Evolutionary conservation across 1,139 yeast species (phyloP).

Genomic region (Citeromyces hawaiiensis): DNA sequence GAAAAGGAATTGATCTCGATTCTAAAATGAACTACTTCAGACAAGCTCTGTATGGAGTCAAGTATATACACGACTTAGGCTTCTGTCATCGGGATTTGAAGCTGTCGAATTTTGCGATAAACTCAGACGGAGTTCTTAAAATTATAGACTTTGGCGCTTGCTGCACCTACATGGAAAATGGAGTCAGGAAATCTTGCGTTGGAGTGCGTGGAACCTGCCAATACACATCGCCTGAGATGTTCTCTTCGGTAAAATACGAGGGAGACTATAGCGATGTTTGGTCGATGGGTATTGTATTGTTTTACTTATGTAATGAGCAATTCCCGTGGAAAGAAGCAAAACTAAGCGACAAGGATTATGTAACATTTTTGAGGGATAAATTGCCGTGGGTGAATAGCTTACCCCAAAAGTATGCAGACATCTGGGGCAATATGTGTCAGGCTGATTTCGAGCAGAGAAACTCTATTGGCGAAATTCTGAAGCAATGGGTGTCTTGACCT

Average conservation of each 20-base stretch:
- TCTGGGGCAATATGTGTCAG: neutral
- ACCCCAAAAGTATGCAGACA: neutral
- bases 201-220: conserved; percentile 83
- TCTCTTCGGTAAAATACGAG: conserved; percentile 35
- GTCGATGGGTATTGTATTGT: conserved; percentile 69
- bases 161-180: conserved; percentile 23
- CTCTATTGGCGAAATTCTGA: neutral
- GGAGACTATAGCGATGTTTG: conserved; percentile 69
- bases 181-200: conserved; percentile 25
- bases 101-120: conserved; percentile 70
- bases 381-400: neutral
- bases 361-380: neutral
- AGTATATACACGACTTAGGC: conserved; percentile 50
- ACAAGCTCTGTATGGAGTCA: conserved; percentile 50
- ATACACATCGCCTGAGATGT: conserved; percentile 66
- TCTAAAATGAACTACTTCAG: conserved; percentile 41
- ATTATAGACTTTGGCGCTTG: conserved; percentile 70
- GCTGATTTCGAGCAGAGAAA: neutral
- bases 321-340: conserved; percentile 77
- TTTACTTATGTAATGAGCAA: conserved; percentile 58
- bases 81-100: conserved; percentile 70
- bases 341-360: conserved; percentile 22
- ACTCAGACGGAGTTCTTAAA: conserved; percentile 44
- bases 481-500: neutral
- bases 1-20: neutral